A percentile compares a stretch with the other conserved stretches of the same genome.
These are phyloP conservation scores for Persicaria tinctoria DNA, from an alignment of 148 eudicot species.

Conservation along the genomic window DNA sequence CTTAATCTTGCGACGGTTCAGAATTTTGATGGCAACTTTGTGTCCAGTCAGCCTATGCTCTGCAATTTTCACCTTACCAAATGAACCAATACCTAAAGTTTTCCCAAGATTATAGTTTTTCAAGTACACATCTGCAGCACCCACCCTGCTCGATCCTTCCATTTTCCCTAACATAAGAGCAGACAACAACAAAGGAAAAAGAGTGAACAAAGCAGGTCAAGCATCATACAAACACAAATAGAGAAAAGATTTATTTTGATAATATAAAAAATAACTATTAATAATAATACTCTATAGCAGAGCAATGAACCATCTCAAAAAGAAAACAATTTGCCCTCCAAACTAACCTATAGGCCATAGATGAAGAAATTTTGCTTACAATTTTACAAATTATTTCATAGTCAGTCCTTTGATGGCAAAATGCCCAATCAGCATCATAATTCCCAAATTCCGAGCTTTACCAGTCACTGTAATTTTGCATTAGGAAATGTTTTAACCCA, in stretches of 20 bases:
- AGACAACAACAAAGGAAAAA: no score
- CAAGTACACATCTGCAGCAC: constrained; percentile 44
- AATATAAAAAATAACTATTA: background rate
- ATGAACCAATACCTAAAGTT: constrained; percentile 95
- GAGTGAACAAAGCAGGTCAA: constrained; percentile 2
- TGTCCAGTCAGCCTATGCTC: constrained; percentile 81
- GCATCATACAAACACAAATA: background rate
- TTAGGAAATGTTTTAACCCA: background rate
- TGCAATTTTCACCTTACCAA: constrained; percentile 92
- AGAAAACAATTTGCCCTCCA: background rate
- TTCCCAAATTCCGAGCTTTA: background rate
- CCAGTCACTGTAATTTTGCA: background rate
- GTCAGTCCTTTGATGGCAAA: background rate
- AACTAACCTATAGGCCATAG: background rate
- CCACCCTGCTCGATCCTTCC: constrained; percentile 71
- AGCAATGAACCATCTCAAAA: background rate
- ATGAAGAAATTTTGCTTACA: background rate
- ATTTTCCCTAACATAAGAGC: constrained; percentile 22
- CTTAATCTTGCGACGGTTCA: constrained; percentile 78
- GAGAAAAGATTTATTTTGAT: background rate
- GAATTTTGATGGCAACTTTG: constrained; percentile 93
- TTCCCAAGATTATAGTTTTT: constrained; percentile 85
- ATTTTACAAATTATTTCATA: background rate
- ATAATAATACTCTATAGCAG: background rate
- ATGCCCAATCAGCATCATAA: background rate